phyloP scores from a whole-genome alignment of 345 rosid species.

The Draba incana region DNA sequence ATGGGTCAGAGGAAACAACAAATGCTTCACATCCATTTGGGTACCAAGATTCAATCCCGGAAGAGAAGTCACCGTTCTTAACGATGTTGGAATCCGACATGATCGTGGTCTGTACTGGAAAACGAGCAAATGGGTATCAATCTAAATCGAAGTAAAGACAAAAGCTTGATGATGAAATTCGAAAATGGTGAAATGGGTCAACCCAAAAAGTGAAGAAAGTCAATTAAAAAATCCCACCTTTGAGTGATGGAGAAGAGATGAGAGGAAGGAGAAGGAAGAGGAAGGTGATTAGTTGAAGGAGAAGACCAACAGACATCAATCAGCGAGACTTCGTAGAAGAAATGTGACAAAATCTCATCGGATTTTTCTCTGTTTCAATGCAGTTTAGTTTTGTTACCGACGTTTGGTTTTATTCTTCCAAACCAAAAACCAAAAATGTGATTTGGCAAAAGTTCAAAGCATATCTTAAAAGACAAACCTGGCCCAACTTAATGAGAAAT shows the following conservation, averaged over 20 bases:
- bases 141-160: background rate
- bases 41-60: constrained; percentile 72
- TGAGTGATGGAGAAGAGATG: constrained; percentile 9
- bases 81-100: constrained; percentile 54
- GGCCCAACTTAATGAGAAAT: no score
- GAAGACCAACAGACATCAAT: constrained; percentile 20
- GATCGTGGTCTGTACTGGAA: constrained; percentile 29
- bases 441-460: no score
- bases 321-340: constrained; percentile 22
- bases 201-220: background rate
- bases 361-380: background rate
- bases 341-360: constrained; percentile 6
- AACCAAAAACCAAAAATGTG: constrained; percentile 1
- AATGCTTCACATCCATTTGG: constrained; percentile 74
- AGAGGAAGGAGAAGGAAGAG: background rate
- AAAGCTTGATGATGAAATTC: constrained; percentile 10
- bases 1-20: constrained; percentile 58
- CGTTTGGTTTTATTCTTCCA: background rate
- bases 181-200: background rate
- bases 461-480: no score
- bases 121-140: background rate
- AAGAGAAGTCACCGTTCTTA: constrained; percentile 73
- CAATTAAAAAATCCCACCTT: constrained; percentile 34
- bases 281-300: constrained; percentile 22
- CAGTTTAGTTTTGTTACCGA: constrained; percentile 22